These are phyloP conservation scores for Lophiostoma macrostomum DNA, from an alignment of 495 filamentous ascomycete genomes.

Conservation along the genomic window DNA sequence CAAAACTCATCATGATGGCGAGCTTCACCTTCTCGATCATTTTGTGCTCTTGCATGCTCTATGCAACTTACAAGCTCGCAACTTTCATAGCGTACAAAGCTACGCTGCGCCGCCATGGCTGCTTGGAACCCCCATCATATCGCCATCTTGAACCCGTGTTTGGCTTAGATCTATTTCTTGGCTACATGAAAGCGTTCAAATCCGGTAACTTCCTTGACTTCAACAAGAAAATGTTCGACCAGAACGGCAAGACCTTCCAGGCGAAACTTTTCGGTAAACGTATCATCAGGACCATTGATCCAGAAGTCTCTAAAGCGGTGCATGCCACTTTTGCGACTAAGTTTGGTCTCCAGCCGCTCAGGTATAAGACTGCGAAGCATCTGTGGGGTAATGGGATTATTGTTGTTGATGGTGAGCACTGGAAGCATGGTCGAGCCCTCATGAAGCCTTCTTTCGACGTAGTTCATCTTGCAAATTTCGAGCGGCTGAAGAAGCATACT, in stretches of 20 bases:
- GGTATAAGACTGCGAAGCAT: conserved; percentile 29
- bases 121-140: background rate
- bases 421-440: too few relatives aligned
- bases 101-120: background rate
- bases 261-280: background rate
- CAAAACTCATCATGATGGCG: too few relatives aligned
- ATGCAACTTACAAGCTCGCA: too few relatives aligned
- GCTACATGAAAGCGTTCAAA: background rate
- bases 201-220: background rate
- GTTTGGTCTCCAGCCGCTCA: conserved; percentile 46
- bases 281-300: conserved; percentile 52
- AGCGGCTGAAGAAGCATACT: too few relatives aligned
- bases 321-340: conserved; percentile 75
- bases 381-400: too few relatives aligned
- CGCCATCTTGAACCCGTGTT: background rate
- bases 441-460: too few relatives aligned
- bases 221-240: background rate
- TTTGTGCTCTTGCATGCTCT: too few relatives aligned
- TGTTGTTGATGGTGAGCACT: too few relatives aligned
- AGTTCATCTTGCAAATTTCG: too few relatives aligned
- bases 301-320: conserved; percentile 81
- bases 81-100: too few relatives aligned
- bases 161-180: background rate
- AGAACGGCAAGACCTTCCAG: background rate
- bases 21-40: too few relatives aligned